Evolutionary conservation across 768 basidiomycete genomes (phyloP), one percentile per base, ranked within the genome.

Genomic region (Exidia glandulosa): DNA sequence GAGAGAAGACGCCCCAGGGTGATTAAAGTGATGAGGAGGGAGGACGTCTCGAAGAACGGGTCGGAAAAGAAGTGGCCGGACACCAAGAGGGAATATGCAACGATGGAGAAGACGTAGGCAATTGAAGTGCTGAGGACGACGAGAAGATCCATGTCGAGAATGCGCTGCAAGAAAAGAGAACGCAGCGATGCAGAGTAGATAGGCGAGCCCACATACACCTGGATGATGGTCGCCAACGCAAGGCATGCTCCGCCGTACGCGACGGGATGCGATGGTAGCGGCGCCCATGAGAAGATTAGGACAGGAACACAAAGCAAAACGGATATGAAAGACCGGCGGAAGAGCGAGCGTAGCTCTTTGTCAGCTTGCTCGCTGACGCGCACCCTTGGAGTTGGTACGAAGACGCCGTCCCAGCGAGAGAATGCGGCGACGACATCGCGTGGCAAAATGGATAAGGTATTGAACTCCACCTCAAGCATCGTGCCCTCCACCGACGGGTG

Each of bases 21-120:
- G 66, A 78, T 76, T 55, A 78, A 68, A 0, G 75, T 75, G 61
- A 77, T 67, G 32, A 78, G 71, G 23, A 78, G 70, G 2, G 76
- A 67, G 45, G 69, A 72, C 7, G 77, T 78, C 67, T 78, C 77
- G 64, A 78, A 78, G 67, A 76, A 78, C 34, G 70, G 67, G 0
- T 70, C 66, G 7, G 65, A 64, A 50, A 71, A 68, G 9, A 69
- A 69, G n/a, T 65, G 66, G 1, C 70, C 72, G 7, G 64, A 60
- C 57, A 69, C 71, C 58, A 67, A 58, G 61, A 66, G 74, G 19
- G 69, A 72, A 63, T 71, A 77, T 3, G 74, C 70, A 37, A 76
- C 69, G 27, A 75, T 59, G 13, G 77, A 77, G 63, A 74, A 77
- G 57, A 73, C 60, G 60, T 75, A 78, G 12, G 77, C 74, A 25